These are phyloP conservation scores for Skeletonema potamos DNA, from an alignment of 108 stramenopile genomes.

Conservation along the genomic window DNA sequence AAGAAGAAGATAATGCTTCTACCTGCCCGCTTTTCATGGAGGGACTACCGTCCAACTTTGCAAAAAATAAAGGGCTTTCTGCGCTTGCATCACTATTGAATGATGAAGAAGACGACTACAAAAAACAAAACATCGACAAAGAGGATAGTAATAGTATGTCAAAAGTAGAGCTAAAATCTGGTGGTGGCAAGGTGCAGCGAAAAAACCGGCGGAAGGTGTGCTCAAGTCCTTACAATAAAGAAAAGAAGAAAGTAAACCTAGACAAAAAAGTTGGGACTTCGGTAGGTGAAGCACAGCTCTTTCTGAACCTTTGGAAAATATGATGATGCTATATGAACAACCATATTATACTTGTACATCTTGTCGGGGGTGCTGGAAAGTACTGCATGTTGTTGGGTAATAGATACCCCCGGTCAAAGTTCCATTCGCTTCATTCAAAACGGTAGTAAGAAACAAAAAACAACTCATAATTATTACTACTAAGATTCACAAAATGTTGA, in stretches of 20 bases:
- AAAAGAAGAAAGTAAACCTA: constrained; percentile 10
- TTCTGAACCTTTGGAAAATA: constrained; percentile 79
- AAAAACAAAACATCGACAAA: constrained; percentile 1
- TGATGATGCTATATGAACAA: not conserved
- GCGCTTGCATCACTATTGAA: constrained; percentile 72
- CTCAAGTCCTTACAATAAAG: constrained; percentile 25
- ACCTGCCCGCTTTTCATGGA: constrained; percentile 77
- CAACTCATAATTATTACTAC: no score
- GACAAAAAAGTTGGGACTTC: constrained; percentile 27
- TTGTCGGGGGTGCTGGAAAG: no score
- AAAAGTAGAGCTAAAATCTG: not conserved
- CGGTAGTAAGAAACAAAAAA: no score
- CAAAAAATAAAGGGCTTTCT: constrained; percentile 57
- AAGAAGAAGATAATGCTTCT: not conserved
- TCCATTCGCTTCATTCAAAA: no score
- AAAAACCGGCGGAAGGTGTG: not conserved
- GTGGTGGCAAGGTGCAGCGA: constrained; percentile 4
- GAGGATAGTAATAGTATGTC: constrained; percentile 1
- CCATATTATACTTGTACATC: no score
- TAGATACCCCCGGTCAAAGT: no score
- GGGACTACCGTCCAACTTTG: constrained; percentile 63
- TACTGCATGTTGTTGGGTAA: no score
- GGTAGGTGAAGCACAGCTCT: constrained; percentile 75
- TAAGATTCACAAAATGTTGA: no score
- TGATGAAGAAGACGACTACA: constrained; percentile 41